Evolutionary conservation across 257 asterid genomes (phyloP), one percentile per base, ranked within the genome.

Genomic region (Misopates orontium): DNA sequence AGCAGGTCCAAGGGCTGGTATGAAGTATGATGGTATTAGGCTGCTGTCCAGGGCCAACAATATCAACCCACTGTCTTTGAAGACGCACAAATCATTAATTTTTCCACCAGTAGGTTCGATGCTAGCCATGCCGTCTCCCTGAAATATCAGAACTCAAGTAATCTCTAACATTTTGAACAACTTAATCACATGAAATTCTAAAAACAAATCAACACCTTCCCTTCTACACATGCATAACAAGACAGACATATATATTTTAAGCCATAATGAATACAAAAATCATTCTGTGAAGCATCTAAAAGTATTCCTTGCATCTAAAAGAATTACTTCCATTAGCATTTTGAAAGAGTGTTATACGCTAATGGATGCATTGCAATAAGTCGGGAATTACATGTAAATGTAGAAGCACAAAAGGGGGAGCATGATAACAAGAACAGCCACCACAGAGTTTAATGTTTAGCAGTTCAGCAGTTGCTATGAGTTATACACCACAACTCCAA

Each of bases 61-160:
- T 23, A 93, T 77, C 78, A 93, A 74, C 25, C 99, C 99, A 57
- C 96, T 93, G 51, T 81, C 94, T 57, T 78, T 73, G 75, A 84
- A 90, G 65, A 88, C 87, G 62, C 97, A 90, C 63, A 86, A 24
- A 83, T 93, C 99, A 63, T 93, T 93, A 61, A 90, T 90, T 73
- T 80, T 86, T 41, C 97, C 97, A 73, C 75, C 86, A 7, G 86
- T 65, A 4, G 97, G 99, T 66, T 90, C 99, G 71, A 90, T 93
- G 84, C 96, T 90, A 61, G 99, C 84, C 97, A 90, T 83, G 48
- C 87, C 84, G 80, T 87, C 97, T 73, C 97, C 99, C 98, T 93
- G 86, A 69, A 72, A 67, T 39, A 73, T 55, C 68, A 63, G 3
- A 71, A 76, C 64, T 16, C 58, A 73, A 45, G 23, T 73, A 31